Evolutionary conservation across 306 rosid genomes (phyloP), one percentile per base, ranked within the genome.

Genomic region (Fragaria nilgerrensis): DNA sequence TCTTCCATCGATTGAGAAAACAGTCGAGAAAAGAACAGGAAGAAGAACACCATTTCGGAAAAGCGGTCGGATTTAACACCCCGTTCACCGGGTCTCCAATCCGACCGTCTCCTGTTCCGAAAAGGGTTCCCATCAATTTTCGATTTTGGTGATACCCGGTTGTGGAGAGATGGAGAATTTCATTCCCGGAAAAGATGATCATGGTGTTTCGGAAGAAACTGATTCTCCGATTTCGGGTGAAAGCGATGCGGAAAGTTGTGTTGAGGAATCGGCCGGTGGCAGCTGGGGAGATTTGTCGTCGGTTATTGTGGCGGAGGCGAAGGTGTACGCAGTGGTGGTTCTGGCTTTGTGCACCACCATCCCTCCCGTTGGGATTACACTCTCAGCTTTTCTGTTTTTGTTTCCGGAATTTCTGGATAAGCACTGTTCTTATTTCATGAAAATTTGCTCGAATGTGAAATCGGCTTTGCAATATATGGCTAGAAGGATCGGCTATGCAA

Each of bases 371-470:
- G 90, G 88, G 79, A 78, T 91, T 78, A 90, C 91, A 17, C 77
- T 87, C 72, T 90, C 89, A 1, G 94, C 93, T 43, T 90, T 90
- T 62, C 71, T 82, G 43, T 86, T 91, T 48, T 15, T 94, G 68
- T 25, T 91, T 68, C 81, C 89, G 11, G 92, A 94, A 43, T 81
- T 47, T 80, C 61, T 79, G 2, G 86, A 84, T 9, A 85, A 83
- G 48, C 81, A 83, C 8, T 71, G 41, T 34, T 84, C 79, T 82
- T 77, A 76, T 15, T 75, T 61, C 14, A 20, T 76, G 29, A 68
- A 23, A 17, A 87, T 82, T 20, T 75, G 77, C 53, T 78, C 83
- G 12, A 13, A 70, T 36, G 76, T 68, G 5, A 75, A 66, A 53
- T 9, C 15, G 27, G 73, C 67, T 8, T 17, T 81, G 12, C 34